Base-by-base conservation (phyloP, 78 protist species). In the Capsaspora owczarzaki region DNA sequence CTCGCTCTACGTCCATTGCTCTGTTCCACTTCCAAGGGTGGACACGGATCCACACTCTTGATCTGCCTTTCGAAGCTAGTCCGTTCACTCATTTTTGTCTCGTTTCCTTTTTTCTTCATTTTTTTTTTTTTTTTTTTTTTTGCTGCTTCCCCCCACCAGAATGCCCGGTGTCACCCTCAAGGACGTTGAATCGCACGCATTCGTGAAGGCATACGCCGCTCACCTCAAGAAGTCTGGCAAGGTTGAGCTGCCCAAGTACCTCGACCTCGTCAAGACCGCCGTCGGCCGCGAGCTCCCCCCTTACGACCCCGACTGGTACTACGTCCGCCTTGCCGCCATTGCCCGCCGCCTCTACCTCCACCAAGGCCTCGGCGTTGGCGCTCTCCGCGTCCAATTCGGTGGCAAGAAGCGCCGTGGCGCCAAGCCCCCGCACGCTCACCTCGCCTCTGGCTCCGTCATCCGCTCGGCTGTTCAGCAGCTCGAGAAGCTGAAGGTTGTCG, bases 221-320 rank as follows among this genome's bases (percentile, higher is more conserved):
- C 92, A 92, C 87, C 85, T 97, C 75, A 96, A 97, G 92, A 74
- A 77, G 35, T 41, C 81, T 51, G 96, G 93, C 79, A 85, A 63
- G 72, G 25, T 38, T 53, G 5, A 88, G 87, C 76, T 95, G 41
- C 99, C 99, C 77, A 70, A 80, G 78, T 93, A 95, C 90, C 92
- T 82, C 38, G 97, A 94, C 75, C 61, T 93, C 83, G 91, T 91
- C 90, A 97, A 97, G 96, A 95, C 98, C 29, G 94, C 89, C 61
- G 22, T 74, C 71, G 2, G 19, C 87, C 90, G 87, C 86, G 98
- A 97, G 87, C 95, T 92, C 61, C 93, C 95, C 33, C 99, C 99
- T 25, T 51, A 82, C 37, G 89, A 97, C 91, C 95, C 96, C 43
- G 98, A 96, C 86, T 97, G 98, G 99, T 95, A 82, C 88, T 97